Percentiles rank a stretch among this genome's conserved stretches.
These are phyloP conservation scores for Cucumis hystrix DNA, from an alignment of 306 rosid species.

Conservation along the genomic window DNA sequence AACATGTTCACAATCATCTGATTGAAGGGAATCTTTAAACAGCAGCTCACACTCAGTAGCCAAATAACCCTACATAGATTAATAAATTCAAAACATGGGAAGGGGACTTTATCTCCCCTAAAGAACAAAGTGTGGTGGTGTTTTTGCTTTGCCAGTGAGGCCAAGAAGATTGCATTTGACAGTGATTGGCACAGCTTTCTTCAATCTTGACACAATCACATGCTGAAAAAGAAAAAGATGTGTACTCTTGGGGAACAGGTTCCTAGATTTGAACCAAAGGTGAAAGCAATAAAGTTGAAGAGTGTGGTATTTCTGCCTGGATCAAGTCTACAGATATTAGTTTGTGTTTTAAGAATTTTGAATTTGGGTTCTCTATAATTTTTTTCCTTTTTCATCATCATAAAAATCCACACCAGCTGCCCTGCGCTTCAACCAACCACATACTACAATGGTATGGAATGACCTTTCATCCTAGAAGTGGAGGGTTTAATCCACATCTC, in stretches of 20 bases:
- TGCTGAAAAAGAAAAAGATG: constrained; percentile 7
- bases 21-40: constrained; percentile 2
- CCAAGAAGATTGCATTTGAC: constrained; percentile 7
- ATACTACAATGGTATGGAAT: not conserved
- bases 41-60: not conserved
- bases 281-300: not conserved
- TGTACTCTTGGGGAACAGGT: constrained; percentile 7
- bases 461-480: not conserved
- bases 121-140: constrained; percentile 7
- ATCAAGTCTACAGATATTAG: not conserved
- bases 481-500: too few relatives aligned
- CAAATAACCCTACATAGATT: not conserved
- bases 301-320: not conserved
- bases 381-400: not conserved
- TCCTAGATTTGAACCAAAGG: constrained; percentile 3
- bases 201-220: constrained; percentile 2
- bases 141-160: constrained; percentile 5
- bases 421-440: not conserved
- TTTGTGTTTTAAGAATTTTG: not conserved
- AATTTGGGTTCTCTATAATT: not conserved
- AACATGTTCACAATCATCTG: not conserved
- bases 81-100: not conserved
- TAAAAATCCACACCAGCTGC: not conserved
- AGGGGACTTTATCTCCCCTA: constrained; percentile 2
- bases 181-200: constrained; percentile 3